These are phyloP conservation scores for Hypoxylon sp. DNA, from an alignment of 2,329 filamentous ascomycete genomes.

Conservation along the genomic window DNA sequence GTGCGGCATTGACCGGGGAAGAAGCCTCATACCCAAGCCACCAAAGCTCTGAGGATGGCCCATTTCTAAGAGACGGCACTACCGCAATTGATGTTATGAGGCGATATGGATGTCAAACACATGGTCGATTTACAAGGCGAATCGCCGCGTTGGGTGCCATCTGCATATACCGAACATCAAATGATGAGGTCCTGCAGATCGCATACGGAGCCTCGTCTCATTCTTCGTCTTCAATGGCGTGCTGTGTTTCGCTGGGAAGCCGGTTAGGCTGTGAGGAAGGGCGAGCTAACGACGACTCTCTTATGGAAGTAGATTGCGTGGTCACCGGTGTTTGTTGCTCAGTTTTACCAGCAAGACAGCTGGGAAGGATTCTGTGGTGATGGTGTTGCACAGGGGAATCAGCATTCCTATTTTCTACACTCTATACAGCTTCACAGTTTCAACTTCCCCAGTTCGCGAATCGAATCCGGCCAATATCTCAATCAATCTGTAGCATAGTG, in stretches of 20 bases:
- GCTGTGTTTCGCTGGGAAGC: background rate
- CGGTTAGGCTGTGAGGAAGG: constrained; percentile 14
- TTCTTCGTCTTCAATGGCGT: constrained; percentile 2
- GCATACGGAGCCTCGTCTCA: constrained; percentile 22
- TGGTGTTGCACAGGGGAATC: constrained; percentile 8
- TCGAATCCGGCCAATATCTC: constrained; percentile 1
- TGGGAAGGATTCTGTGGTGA: background rate
- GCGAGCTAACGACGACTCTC: constrained; percentile 8
- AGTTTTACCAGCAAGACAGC: constrained; percentile 5
- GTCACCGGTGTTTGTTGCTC: constrained; percentile 8
- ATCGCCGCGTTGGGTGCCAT: constrained; percentile 14
- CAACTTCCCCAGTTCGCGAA: constrained; percentile 5
- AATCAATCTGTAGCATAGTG: constrained; percentile 1
- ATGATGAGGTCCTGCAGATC: constrained; percentile 27
- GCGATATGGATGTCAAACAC: constrained; percentile 1
- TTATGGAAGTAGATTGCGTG: constrained; percentile 1
- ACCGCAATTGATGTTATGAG: constrained; percentile 12
- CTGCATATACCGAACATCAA: constrained; percentile 31
- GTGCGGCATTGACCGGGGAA: background rate
- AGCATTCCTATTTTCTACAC: background rate
- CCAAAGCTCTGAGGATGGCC: background rate
- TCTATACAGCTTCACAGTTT: constrained; percentile 7
- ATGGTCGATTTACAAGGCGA: constrained; percentile 21
- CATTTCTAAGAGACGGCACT: background rate
- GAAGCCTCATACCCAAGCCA: background rate